phyloP scores from a whole-genome alignment of 2,329 filamentous ascomycete species.

The Parastagonospora nodorum region DNA sequence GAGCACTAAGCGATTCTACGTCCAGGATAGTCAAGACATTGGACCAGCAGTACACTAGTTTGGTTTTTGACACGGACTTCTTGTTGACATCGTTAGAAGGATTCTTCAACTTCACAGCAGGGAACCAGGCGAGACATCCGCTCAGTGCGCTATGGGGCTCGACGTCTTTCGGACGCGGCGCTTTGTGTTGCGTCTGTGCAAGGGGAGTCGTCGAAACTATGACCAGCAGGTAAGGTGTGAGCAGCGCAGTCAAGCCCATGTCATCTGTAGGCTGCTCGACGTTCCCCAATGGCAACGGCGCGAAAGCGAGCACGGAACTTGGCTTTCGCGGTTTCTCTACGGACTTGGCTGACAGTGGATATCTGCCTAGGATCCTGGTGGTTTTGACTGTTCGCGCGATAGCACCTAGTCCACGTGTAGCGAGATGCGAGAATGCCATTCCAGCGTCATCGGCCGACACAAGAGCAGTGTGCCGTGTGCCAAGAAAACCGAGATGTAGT shows the following conservation, averaged over 20 bases:
- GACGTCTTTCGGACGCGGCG: conserved; percentile 87
- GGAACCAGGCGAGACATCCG: conserved; percentile 95
- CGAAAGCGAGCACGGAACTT: conserved; percentile 92
- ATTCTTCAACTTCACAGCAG: conserved; percentile 87
- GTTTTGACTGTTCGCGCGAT: conserved; percentile 87
- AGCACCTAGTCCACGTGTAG: conserved; percentile 85
- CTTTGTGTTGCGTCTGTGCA: conserved; percentile 95
- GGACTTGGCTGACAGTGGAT: conserved; percentile 72
- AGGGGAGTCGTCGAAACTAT: conserved; percentile 97
- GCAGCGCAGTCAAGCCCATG: conserved; percentile 89
- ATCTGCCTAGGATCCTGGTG: conserved; percentile 86
- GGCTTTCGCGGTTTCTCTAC: conserved; percentile 77
- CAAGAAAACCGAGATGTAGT: conserved; percentile 91
- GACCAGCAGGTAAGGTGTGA: conserved; percentile 93
- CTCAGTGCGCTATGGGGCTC: conserved; percentile 89
- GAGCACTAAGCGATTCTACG: conserved; percentile 68
- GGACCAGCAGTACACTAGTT: conserved; percentile 97
- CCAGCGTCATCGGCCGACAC: conserved; percentile 93
- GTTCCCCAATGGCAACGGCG: conserved; percentile 90
- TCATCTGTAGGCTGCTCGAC: conserved; percentile 85
- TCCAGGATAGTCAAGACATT: conserved; percentile 95
- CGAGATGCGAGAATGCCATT: conserved; percentile 98
- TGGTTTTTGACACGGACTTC: conserved; percentile 75
- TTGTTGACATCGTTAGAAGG: conserved; percentile 69
- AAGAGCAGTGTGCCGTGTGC: conserved; percentile 88